Base-by-base conservation (phyloP, 2,329 filamentous ascomycete species). In the Coleophoma crateriformis region DNA sequence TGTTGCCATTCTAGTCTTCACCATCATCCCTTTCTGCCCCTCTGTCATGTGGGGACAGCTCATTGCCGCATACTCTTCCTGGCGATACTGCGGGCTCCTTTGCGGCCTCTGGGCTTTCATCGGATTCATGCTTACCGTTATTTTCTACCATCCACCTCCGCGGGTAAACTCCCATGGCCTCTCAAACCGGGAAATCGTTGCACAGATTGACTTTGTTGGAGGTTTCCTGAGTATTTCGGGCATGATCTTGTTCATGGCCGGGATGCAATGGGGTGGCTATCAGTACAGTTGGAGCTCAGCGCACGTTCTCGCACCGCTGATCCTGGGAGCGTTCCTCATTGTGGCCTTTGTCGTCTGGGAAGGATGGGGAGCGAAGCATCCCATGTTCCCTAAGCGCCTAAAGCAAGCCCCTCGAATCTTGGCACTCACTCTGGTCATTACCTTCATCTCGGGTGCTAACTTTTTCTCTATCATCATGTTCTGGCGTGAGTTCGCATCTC, bases 11-110 rank as follows among this genome's bases (percentile, higher is more conserved):
- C 64, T 85, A 11, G 73, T 83, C 27, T 75, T 83, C 59, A 81
- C 77, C 22, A 83, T 84, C 50, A 48, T 82, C 1, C 81, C 81
- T 0, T 84, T 83, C 59, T 79, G 75, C 48, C 79, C 81, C 1
- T 78, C 78, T 0, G 78, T 81, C 0, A 66, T 85, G 3, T 85
- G 76, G 68, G 78, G 70, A 43, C 81, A 84, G 58, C 68, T 83
- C 32, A 75, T 77, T 50, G 68, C 74, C 14, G 63, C 63, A n/a
- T 60, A 74, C 50, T 63, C 65, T 15, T 64, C 58, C 42, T 83
- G 79, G 78, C 68, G 80, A 50, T 81, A 73, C 53, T 70, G 79
- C 27, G 78, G 78, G 8, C 61, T 78, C 11, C 64, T 82, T 13
- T 74, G 76, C 17, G 74, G 69, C 2, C 59, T 76, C 17, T 82